Evolutionary conservation across 225 moss, liverwort and hornwort genomes (phyloP).

Genomic region (Marchantia polymorpha): DNA sequence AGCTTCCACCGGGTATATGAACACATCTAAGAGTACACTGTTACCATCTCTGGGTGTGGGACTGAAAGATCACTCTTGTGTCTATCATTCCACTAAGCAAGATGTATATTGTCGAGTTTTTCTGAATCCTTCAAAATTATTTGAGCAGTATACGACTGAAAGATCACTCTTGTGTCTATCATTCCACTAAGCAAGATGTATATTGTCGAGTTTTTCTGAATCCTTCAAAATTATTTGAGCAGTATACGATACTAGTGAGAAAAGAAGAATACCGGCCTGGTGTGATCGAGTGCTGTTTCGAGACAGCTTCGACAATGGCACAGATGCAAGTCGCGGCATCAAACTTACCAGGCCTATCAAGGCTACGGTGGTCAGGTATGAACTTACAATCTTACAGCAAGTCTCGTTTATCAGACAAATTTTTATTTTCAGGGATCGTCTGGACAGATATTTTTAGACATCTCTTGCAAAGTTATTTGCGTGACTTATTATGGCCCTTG

Average conservation of each 20-base stretch:
- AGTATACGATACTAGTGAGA: slow-evolving; percentile 97
- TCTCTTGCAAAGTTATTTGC: neutral
- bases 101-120: neutral
- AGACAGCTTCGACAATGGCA: slow-evolving; percentile 75
- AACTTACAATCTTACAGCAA: neutral
- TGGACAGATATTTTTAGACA: neutral
- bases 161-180: too few relatives aligned
- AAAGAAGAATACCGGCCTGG: slow-evolving; percentile 88
- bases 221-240: slow-evolving; percentile 14
- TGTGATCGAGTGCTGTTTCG: slow-evolving; percentile 96
- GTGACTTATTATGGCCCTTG: neutral
- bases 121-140: neutral
- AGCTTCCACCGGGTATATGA: too few relatives aligned
- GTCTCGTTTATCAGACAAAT: too few relatives aligned
- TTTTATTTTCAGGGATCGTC: neutral
- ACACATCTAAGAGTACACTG: too few relatives aligned
- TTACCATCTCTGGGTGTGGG: too few relatives aligned
- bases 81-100: neutral
- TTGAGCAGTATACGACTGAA: too few relatives aligned
- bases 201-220: neutral
- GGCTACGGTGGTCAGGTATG: slow-evolving; percentile 64
- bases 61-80: too few relatives aligned
- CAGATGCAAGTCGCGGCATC: slow-evolving; percentile 37
- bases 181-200: neutral
- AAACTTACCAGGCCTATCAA: slow-evolving; percentile 72